Percentiles rank a stretch among this genome's conserved stretches.
Evolutionary conservation across 495 filamentous ascomycete species (phyloP).

Genomic region (Daldinia concentrica): DNA sequence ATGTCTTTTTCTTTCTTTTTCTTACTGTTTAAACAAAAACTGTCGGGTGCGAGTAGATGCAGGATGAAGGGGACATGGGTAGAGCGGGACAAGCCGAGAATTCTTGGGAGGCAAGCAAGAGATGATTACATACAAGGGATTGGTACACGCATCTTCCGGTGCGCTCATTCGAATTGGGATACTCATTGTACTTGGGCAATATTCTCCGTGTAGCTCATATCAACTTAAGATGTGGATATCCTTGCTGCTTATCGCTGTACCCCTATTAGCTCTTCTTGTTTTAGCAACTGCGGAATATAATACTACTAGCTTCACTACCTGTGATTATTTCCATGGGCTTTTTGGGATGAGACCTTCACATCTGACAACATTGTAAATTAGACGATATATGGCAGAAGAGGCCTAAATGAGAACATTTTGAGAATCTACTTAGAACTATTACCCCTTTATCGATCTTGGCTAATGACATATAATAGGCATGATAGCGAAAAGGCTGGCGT

Average conservation of each 20-base stretch:
- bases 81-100: constrained; percentile 22
- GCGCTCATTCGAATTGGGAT: neutral
- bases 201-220: neutral
- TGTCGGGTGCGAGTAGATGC: constrained; percentile 14
- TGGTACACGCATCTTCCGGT: neutral
- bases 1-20: constrained; percentile 10
- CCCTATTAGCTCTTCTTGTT: neutral
- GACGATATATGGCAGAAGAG: neutral
- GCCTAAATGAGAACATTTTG: no score
- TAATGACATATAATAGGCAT: no score
- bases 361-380: neutral
- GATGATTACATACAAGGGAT: constrained; percentile 12
- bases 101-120: constrained; percentile 15
- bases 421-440: no score
- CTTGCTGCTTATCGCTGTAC: neutral
- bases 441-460: no score
- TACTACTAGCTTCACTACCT: neutral
- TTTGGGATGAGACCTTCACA: neutral
- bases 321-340: neutral
- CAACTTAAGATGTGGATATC: neutral
- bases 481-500: no score
- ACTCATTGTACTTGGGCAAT: neutral
- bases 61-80: constrained; percentile 1
- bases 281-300: neutral
- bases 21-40: constrained; percentile 19